A percentile compares a stretch with the other conserved stretches of the same genome.
Evolutionary conservation across 805 yeast species (phyloP).

Genomic region (Allodekkera sacchari): DNA sequence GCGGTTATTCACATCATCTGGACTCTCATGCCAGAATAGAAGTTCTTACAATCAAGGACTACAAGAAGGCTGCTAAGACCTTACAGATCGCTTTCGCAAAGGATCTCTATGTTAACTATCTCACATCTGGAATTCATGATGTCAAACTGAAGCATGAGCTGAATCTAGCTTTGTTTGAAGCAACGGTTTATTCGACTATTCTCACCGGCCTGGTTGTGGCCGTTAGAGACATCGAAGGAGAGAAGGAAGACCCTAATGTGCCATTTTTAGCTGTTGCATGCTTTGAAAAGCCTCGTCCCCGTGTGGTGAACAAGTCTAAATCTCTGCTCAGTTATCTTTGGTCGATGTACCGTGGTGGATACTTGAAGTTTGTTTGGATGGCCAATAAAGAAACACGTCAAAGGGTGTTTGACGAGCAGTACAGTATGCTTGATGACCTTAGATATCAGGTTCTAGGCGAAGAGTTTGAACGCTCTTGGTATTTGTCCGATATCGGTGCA

Average conservation of each 20-base stretch:
- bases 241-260: conserved; percentile 26
- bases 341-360: conserved; percentile 27
- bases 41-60: conserved; percentile 31
- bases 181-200: conserved; percentile 42
- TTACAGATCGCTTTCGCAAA: conserved; percentile 44
- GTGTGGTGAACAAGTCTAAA: conserved; percentile 11
- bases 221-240: conserved; percentile 41
- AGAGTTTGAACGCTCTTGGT: conserved; percentile 38
- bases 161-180: conserved; percentile 45
- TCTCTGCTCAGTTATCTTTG: conserved; percentile 25
- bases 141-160: conserved; percentile 30
- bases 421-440: conserved; percentile 35
- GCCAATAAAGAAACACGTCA: conserved; percentile 36
- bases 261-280: conserved; percentile 49
- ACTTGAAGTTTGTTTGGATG: conserved; percentile 25
- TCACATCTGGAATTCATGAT: conserved; percentile 33
- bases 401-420: conserved; percentile 42
- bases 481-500: conserved; percentile 51
- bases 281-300: conserved; percentile 30
- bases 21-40: conserved; percentile 21
- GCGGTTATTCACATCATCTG: background rate
- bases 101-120: conserved; percentile 45
- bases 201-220: conserved; percentile 42
- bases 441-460: conserved; percentile 36
- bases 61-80: conserved; percentile 47